Evolutionary conservation across 2,329 filamentous ascomycete genomes (phyloP).

Genomic region (Bretziella fagacearum): DNA sequence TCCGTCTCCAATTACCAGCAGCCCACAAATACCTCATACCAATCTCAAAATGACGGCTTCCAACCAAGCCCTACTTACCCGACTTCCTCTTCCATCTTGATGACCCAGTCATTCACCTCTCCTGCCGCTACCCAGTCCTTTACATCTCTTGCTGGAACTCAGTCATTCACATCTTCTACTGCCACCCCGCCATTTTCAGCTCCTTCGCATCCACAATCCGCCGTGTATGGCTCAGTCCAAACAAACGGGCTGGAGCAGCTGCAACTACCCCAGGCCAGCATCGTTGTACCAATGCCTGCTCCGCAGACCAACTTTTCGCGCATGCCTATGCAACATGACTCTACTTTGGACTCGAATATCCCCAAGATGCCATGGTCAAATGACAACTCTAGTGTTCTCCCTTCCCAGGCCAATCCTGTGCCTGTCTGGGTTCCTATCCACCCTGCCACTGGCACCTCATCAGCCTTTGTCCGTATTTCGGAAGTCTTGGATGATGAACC

Average conservation of each 20-base stretch:
- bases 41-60: conserved; percentile 4
- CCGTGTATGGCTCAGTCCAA: too few species aligned
- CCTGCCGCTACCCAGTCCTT: neutral
- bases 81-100: neutral
- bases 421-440: conserved; percentile 14
- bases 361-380: conserved; percentile 3
- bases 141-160: neutral
- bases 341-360: neutral
- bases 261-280: neutral
- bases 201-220: neutral
- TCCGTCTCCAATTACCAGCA: conserved; percentile 5
- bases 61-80: neutral
- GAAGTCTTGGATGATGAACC: conserved; percentile 11
- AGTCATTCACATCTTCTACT: neutral
- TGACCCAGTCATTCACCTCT: neutral
- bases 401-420: conserved; percentile 5
- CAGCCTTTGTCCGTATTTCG: conserved; percentile 12
- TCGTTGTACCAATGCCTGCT: neutral
- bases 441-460: conserved; percentile 5
- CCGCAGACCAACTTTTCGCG: neutral
- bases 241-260: neutral
- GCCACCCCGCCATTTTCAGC: neutral
- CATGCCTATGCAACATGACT: neutral
- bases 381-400: neutral
- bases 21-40: neutral